Conservation (phyloP, 2,329 filamentous ascomycete genomes). For the Alternaria arborescens region DNA sequence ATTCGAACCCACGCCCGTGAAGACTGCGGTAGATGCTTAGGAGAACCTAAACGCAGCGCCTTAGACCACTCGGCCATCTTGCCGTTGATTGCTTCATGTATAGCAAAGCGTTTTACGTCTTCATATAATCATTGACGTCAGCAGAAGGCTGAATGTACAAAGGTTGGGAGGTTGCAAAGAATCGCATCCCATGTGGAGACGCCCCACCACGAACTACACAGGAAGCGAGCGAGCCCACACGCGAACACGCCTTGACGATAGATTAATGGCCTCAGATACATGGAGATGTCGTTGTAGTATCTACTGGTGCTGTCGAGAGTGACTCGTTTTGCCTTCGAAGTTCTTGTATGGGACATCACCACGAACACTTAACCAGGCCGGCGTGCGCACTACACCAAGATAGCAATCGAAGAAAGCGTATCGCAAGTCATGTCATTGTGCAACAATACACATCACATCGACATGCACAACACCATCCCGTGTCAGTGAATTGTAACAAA, state of each 20-base stretch:
- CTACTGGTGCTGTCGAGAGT: background rate
- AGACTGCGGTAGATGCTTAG: slow-evolving; percentile 34
- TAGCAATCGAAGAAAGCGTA: background rate
- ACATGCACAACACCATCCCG: background rate
- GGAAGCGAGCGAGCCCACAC: background rate
- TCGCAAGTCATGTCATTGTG: background rate
- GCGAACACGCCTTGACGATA: background rate
- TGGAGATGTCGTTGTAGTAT: background rate
- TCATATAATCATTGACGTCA: background rate
- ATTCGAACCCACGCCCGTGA: slow-evolving; percentile 37
- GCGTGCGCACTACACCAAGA: background rate
- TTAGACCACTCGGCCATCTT: slow-evolving; percentile 16
- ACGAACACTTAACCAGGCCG: background rate
- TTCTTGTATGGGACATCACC: background rate
- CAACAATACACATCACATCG: background rate
- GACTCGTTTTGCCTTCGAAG: background rate
- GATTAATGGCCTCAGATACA: background rate
- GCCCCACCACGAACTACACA: background rate
- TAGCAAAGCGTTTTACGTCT: rapidly evolving
- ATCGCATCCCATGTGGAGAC: background rate
- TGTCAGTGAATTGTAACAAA: background rate
- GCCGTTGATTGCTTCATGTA: background rate
- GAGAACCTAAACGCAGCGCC: slow-evolving; percentile 43
- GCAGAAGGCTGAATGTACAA: background rate
- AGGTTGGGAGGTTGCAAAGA: slow-evolving; percentile 2